A percentile compares a stretch with the other conserved stretches of the same genome.
Evolutionary conservation across 1,139 yeast species (phyloP).

Genomic region (Blastobotrys persicus): DNA sequence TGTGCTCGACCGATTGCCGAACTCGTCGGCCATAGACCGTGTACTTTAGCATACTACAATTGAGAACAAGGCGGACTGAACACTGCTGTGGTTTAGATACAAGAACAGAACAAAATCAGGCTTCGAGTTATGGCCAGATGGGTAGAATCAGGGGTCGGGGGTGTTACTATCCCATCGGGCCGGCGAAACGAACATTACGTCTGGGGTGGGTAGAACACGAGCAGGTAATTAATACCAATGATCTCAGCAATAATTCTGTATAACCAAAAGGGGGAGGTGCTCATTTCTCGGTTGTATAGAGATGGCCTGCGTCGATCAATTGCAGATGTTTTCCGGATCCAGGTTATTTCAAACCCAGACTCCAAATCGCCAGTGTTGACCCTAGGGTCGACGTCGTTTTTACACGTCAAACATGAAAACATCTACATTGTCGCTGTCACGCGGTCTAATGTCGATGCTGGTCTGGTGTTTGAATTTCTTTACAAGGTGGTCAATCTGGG

Average conservation of each 20-base stretch:
- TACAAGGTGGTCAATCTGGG: slow-evolving; percentile 54
- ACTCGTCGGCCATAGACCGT: too few species aligned
- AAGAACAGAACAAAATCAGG: too few species aligned
- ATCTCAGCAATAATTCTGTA: slow-evolving; percentile 75
- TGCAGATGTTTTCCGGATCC: slow-evolving; percentile 88
- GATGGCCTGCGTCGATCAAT: slow-evolving; percentile 70
- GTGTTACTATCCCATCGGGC: not conserved
- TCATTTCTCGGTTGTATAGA: slow-evolving; percentile 70
- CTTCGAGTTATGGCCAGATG: too few species aligned
- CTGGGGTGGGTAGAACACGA: not conserved
- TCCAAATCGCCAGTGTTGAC: slow-evolving; percentile 65
- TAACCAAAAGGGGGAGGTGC: slow-evolving; percentile 81
- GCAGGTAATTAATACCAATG: slow-evolving; percentile 43
- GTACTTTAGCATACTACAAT: too few species aligned
- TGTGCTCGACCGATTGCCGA: too few species aligned
- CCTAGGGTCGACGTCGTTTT: slow-evolving; percentile 86
- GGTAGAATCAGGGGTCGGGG: not conserved
- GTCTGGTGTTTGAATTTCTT: slow-evolving; percentile 74
- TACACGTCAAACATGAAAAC: slow-evolving; percentile 67
- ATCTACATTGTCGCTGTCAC: slow-evolving; percentile 86
- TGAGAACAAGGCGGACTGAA: too few species aligned
- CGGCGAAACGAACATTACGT: not conserved
- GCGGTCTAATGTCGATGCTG: slow-evolving; percentile 83
- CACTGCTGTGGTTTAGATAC: too few species aligned
- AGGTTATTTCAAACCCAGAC: slow-evolving; percentile 68